These are phyloP conservation scores for Larix sibirica DNA, from an alignment of 83 land plant species.

Conservation along the genomic window DNA sequence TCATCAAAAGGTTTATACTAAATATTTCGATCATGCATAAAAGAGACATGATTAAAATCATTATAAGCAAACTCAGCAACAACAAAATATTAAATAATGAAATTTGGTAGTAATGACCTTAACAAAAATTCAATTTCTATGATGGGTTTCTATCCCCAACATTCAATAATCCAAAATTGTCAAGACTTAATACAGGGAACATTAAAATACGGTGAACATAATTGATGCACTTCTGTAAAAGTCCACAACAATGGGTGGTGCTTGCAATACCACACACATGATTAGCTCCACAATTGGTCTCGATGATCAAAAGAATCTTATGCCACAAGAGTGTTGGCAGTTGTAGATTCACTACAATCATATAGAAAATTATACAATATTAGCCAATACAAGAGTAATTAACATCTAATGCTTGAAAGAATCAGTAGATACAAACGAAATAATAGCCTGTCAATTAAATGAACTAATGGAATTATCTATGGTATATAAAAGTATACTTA, in stretches of 20 bases:
- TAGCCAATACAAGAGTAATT: background rate
- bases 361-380: background rate
- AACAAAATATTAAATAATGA: background rate
- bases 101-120: background rate
- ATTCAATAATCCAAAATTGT: no score
- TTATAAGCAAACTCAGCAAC: background rate
- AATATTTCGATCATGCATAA: no score
- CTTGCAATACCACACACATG: background rate
- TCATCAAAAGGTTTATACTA: no score
- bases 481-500: no score
- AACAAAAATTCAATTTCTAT: background rate
- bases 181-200: background rate
- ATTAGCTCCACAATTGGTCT: background rate
- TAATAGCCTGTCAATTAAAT: no score
- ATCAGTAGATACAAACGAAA: no score
- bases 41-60: no score
- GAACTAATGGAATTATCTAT: no score
- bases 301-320: background rate
- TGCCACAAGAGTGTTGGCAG: slow-evolving; percentile 59
- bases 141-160: no score
- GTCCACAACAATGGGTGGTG: background rate
- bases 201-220: background rate
- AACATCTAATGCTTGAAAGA: no score
- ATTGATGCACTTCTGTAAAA: background rate
- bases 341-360: slow-evolving; percentile 46